Conservation (phyloP, 2,329 filamentous ascomycete species). For the Pseudovirgaria hyperparasitica region DNA sequence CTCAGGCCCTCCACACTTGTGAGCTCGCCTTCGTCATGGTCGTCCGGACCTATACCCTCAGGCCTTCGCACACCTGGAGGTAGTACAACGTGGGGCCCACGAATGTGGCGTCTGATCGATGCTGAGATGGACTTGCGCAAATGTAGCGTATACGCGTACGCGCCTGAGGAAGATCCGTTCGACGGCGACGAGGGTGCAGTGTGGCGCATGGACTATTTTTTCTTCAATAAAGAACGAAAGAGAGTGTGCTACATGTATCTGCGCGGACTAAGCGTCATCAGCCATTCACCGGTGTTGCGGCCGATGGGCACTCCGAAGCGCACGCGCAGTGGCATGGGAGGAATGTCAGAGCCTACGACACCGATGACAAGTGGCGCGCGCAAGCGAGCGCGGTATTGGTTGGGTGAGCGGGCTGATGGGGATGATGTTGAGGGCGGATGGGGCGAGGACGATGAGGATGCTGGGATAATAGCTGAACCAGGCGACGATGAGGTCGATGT, state of each 20-base stretch:
- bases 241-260: slow-evolving; percentile 90
- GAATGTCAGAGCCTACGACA: no score
- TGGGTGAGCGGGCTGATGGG: slow-evolving; percentile 51
- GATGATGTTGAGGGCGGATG: slow-evolving; percentile 30
- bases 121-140: slow-evolving; percentile 88
- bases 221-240: slow-evolving; percentile 88
- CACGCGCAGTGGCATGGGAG: slow-evolving; percentile 30
- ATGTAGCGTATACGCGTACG: slow-evolving; percentile 82
- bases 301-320: slow-evolving; percentile 23
- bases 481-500: slow-evolving; percentile 23
- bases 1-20: slow-evolving; percentile 48
- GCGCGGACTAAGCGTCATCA: slow-evolving; percentile 71
- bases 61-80: slow-evolving; percentile 35
- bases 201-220: slow-evolving; percentile 94
- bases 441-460: slow-evolving; percentile 31
- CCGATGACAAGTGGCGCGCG: slow-evolving; percentile 47
- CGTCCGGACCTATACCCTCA: slow-evolving; percentile 26
- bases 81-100: slow-evolving; percentile 65
- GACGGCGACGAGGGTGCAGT: slow-evolving; percentile 86
- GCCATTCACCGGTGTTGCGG: slow-evolving; percentile 41
- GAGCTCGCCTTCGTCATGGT: slow-evolving; percentile 22
- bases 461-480: slow-evolving; percentile 24
- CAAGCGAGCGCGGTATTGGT: slow-evolving; percentile 82
- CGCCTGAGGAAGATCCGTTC: slow-evolving; percentile 80
- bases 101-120: slow-evolving; percentile 86